These are phyloP conservation scores for Thielaviopsis musarum DNA, from an alignment of 2,329 filamentous ascomycete species.

Conservation along the genomic window DNA sequence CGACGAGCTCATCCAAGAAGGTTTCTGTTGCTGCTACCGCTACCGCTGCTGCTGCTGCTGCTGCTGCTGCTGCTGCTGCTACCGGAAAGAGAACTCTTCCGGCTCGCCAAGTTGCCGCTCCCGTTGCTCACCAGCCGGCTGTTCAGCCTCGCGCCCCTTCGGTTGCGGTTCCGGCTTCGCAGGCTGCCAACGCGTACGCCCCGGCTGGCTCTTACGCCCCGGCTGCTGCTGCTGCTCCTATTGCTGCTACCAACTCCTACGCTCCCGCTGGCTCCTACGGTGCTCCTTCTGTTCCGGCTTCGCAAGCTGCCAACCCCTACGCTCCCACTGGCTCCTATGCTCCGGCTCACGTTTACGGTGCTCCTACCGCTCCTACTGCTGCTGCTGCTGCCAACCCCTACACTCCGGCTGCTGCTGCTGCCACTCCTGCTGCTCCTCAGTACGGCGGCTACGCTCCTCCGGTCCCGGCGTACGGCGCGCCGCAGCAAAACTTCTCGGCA, in stretches of 20 bases:
- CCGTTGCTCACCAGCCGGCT: constrained; percentile 19
- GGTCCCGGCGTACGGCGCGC: constrained; percentile 17
- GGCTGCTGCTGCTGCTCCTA: constrained; percentile 14
- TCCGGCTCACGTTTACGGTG: too few relatives aligned
- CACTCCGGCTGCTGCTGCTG: constrained; percentile 6
- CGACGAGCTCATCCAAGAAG: constrained; percentile 39
- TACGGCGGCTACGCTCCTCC: constrained; percentile 15
- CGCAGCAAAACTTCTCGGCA: constrained; percentile 20
- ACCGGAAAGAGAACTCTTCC: constrained; percentile 6
- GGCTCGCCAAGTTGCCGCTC: constrained; percentile 18
- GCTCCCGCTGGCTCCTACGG: constrained; percentile 9
- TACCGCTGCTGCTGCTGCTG: constrained; percentile 16
- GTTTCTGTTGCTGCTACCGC: constrained; percentile 16
- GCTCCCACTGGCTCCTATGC: constrained; percentile 24
- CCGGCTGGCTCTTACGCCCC: neutral
- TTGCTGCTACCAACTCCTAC: constrained; percentile 17
- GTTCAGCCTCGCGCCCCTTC: constrained; percentile 1
- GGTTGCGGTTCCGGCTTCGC: too few relatives aligned
- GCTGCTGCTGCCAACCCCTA: constrained; percentile 17
- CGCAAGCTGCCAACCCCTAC: constrained; percentile 23
- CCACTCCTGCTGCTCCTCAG: constrained; percentile 1
- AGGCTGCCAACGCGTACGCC: constrained; percentile 2
- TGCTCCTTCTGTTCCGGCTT: neutral
- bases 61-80: constrained; percentile 15
- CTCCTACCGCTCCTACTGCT: too few relatives aligned